Evolutionary conservation across 768 basidiomycete genomes (phyloP), one percentile per base, ranked within the genome.

Genomic region (Hygrocybe coccinea): DNA sequence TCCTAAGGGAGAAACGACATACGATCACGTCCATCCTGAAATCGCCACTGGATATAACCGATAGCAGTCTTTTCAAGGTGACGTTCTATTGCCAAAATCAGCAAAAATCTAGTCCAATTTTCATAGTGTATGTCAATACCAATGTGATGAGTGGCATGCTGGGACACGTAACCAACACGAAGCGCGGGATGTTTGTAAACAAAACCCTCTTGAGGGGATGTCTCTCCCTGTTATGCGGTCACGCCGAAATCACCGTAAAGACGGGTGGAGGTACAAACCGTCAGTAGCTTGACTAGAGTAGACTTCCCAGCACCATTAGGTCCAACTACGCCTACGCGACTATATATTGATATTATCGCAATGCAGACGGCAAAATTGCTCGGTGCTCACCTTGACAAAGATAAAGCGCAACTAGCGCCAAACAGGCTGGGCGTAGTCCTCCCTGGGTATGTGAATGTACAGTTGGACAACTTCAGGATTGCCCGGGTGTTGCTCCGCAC

Each of bases 1-100:
- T 25, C 34, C 34, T 21, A 60, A 57, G 44, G 34, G 59, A 50
- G 54, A 41, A 61, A 15, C 54, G 9, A 77, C 84, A 61, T 69
- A 89, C 93, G 89, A 79, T 98, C 95, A 71, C 95, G 89, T 48
- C 95, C 95, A 70, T 97, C 95, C 69, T 97, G 95, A 83, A 94
- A 98, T 63, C 95, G 89, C 95, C 95, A 98, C 74, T 97, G 93
- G 64, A 97, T 97, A 67, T 98, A 98, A 53, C 87, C 88, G 57
- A 95, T 90, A 22, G 95, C 91, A 4, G 94, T 95, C 76, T 98
- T 97, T 73, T 95, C 93, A 43, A 98, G 70, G 75, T 98, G 95
- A 63, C 83, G 87, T 69, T 95, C 91, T 89, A 67, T 21, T 35
- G 54, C 3, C 56, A 58, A 47, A 29, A 46, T 36, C 46, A 60